phyloP scores from a whole-genome alignment of 495 filamentous ascomycete species.

The Staphylotrichum tortipilum region DNA sequence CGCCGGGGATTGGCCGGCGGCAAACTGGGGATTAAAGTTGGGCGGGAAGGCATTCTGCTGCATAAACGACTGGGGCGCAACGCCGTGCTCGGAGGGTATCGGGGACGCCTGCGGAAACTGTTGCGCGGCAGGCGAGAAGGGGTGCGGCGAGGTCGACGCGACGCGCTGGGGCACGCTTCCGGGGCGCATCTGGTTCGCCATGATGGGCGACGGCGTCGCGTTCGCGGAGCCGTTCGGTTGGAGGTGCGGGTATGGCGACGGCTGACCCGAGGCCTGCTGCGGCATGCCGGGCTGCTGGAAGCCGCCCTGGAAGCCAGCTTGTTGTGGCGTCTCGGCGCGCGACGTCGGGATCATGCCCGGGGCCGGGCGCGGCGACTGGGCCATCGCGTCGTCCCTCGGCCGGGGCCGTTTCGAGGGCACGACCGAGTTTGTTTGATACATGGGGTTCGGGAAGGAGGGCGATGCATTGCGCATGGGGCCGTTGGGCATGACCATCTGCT shows the following conservation, averaged over 20 bases:
- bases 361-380: slow-evolving; percentile 70
- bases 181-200: slow-evolving; percentile 63
- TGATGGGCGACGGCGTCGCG: slow-evolving; percentile 78
- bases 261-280: slow-evolving; percentile 49
- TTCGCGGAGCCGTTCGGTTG: slow-evolving; percentile 73
- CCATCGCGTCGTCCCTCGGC: slow-evolving; percentile 72
- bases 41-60: slow-evolving; percentile 49
- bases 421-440: slow-evolving; percentile 70
- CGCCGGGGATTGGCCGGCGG: slow-evolving; percentile 41
- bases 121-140: slow-evolving; percentile 74
- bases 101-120: slow-evolving; percentile 74
- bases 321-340: slow-evolving; percentile 86
- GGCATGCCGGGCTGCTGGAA: slow-evolving; percentile 50
- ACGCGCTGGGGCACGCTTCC: slow-evolving; percentile 66
- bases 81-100: slow-evolving; percentile 65
- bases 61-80: slow-evolving; percentile 68
- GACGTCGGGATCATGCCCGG: slow-evolving; percentile 68
- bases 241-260: slow-evolving; percentile 70
- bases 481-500: slow-evolving; percentile 74
- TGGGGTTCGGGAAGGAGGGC: slow-evolving; percentile 59
- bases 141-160: slow-evolving; percentile 83
- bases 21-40: slow-evolving; percentile 50
- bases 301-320: slow-evolving; percentile 52
- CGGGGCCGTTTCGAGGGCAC: slow-evolving; percentile 82
- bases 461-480: slow-evolving; percentile 72